These are phyloP conservation scores for Cudoniella acicularis DNA, from an alignment of 495 filamentous ascomycete species.

Conservation along the genomic window DNA sequence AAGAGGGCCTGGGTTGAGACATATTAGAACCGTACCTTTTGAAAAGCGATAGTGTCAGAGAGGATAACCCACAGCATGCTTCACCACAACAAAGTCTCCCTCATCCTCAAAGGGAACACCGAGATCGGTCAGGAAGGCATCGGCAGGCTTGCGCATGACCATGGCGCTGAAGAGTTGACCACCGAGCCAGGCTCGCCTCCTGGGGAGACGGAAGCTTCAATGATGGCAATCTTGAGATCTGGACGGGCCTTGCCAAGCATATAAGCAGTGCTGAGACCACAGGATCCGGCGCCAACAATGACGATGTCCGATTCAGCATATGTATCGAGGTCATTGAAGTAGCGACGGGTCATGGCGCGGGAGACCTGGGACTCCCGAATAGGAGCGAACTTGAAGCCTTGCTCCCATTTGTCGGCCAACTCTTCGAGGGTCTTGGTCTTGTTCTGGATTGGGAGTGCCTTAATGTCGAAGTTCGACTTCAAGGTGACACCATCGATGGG, in stretches of 20 bases:
- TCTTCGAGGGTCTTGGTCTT: conserved; percentile 26
- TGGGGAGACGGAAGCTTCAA: conserved; percentile 82
- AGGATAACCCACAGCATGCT: conserved; percentile 57
- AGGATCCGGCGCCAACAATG: conserved; percentile 85
- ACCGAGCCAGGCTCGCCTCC: conserved; percentile 86
- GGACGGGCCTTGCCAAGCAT: conserved; percentile 79
- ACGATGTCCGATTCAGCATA: conserved; percentile 91
- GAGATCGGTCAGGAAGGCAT: conserved; percentile 74
- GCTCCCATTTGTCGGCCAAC: conserved; percentile 32
- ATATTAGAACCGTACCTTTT: neutral
- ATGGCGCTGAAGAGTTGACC: conserved; percentile 91
- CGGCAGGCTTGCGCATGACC: conserved; percentile 89
- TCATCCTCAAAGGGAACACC: conserved; percentile 86
- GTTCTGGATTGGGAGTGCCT: conserved; percentile 16
- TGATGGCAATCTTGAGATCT: conserved; percentile 86
- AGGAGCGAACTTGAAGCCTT: conserved; percentile 70
- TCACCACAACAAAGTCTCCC: conserved; percentile 82
- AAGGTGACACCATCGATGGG: conserved; percentile 8
- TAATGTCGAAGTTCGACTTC: conserved; percentile 19
- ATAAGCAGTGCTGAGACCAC: conserved; percentile 80
- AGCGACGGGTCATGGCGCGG: conserved; percentile 87
- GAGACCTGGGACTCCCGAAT: conserved; percentile 90
- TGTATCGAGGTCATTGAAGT: conserved; percentile 83
- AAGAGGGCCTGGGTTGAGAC: conserved; percentile 56
- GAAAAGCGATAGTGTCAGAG: neutral